Conservation (phyloP, 2,329 filamentous ascomycete species). For the Hirsutella rhossiliensis region DNA sequence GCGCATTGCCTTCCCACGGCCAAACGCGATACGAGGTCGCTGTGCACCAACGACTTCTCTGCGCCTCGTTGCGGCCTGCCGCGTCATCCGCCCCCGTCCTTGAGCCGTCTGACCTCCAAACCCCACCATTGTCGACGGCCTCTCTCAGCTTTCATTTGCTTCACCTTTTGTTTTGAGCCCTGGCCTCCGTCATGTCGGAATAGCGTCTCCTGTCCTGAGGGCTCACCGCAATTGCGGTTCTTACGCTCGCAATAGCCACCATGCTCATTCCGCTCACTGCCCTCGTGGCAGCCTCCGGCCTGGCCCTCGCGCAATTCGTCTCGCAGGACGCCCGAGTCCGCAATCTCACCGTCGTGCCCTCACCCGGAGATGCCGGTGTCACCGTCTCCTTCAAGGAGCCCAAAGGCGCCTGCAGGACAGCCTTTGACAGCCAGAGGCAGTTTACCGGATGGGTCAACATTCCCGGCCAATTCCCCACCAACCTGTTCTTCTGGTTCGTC, state of each 20-base stretch:
- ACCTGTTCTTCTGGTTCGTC: constrained; percentile 40
- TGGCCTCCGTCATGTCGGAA: too few species aligned
- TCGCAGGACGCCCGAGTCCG: constrained; percentile 14
- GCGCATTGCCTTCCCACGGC: too few species aligned
- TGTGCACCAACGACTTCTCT: too few species aligned
- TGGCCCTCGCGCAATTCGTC: constrained; percentile 20
- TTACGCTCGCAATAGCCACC: neutral
- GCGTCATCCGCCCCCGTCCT: too few species aligned
- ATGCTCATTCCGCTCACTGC: constrained; percentile 9
- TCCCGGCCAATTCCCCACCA: constrained; percentile 40
- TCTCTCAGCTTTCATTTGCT: too few species aligned
- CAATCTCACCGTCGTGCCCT: constrained; percentile 44
- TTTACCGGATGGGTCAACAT: constrained; percentile 59
- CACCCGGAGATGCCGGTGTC: constrained; percentile 50
- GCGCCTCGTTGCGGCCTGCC: too few species aligned
- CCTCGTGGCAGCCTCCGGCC: constrained; percentile 6
- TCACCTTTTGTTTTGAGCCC: too few species aligned
- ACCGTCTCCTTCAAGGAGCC: constrained; percentile 56
- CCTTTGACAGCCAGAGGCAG: constrained; percentile 53
- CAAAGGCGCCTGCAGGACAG: constrained; percentile 50
- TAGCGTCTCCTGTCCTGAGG: too few species aligned
- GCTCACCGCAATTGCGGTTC: too few species aligned
- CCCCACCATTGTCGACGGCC: too few species aligned
- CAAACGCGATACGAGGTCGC: too few species aligned
- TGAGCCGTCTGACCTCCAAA: too few species aligned